These are phyloP conservation scores for Ophiostoma montium DNA, from an alignment of 2,329 filamentous ascomycete species.

Conservation along the genomic window DNA sequence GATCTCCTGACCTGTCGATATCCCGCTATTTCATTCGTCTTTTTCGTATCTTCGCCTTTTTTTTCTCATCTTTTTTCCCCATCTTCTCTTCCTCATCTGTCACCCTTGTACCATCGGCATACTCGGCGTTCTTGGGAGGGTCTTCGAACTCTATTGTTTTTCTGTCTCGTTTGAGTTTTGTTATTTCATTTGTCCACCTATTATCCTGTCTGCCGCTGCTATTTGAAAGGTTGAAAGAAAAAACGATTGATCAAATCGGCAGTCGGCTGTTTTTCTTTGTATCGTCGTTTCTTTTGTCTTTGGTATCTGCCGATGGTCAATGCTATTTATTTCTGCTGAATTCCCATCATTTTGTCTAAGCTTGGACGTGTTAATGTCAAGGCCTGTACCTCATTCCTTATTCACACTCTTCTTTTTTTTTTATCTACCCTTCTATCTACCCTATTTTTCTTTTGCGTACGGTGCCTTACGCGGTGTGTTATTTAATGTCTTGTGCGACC, in stretches of 20 bases:
- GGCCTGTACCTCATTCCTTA: too few relatives aligned
- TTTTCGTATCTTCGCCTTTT: neutral
- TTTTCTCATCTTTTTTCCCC: neutral
- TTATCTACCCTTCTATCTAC: too few relatives aligned
- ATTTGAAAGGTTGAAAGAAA: neutral
- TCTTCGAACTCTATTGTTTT: slow-evolving; percentile 10
- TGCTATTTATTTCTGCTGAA: neutral
- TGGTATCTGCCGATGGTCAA: slow-evolving; percentile 1
- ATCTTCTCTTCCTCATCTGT: neutral
- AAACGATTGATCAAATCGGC: too few relatives aligned
- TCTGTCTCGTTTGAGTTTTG: slow-evolving; percentile 7
- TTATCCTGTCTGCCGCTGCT: neutral
- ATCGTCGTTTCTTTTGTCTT: neutral
- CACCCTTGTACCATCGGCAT: slow-evolving; percentile 21
- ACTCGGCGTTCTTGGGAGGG: slow-evolving; percentile 21
- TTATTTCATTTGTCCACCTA: neutral
- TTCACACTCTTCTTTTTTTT: too few relatives aligned
- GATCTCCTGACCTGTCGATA: neutral
- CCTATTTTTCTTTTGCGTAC: too few relatives aligned
- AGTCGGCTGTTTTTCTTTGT: too few relatives aligned
- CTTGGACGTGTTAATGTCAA: too few relatives aligned
- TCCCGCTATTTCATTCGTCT: neutral
- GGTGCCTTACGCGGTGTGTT: too few relatives aligned
- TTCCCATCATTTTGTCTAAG: too few relatives aligned
- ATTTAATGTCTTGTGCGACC: too few relatives aligned